Conservation (phyloP, 768 basidiomycete species). For the Lactarius deliciosus region DNA sequence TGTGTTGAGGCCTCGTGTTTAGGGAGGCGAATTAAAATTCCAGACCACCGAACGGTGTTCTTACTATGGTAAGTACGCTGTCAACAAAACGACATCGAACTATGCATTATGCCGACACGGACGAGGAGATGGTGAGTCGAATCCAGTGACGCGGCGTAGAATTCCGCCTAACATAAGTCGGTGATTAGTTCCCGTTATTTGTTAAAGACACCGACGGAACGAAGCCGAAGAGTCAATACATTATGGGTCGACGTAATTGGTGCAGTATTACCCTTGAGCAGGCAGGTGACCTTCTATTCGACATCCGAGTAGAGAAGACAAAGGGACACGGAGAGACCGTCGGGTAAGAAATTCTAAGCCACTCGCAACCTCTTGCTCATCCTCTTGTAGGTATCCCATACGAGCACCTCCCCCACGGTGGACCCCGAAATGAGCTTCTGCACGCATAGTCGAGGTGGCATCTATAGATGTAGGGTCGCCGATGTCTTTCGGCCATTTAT, state of each 20-base stretch:
- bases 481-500: background rate
- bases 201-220: conserved; percentile 71
- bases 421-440: conserved; percentile 23
- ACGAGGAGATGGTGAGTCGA: conserved; percentile 73
- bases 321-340: conserved; percentile 82
- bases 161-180: conserved; percentile 2
- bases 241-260: conserved; percentile 92
- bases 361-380: background rate
- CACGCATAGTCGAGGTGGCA: background rate
- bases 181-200: conserved; percentile 70
- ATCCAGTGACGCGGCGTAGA: background rate
- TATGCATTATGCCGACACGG: conserved; percentile 76
- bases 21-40: background rate
- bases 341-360: conserved; percentile 51
- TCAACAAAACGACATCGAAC: conserved; percentile 84
- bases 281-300: conserved; percentile 70
- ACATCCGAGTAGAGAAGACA: conserved; percentile 81
- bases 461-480: background rate
- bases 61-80: conserved; percentile 76
- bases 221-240: conserved; percentile 70
- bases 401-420: conserved; percentile 37
- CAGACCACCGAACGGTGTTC: conserved; percentile 66
- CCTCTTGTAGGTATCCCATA: conserved; percentile 32
- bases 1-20: background rate
- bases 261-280: conserved; percentile 64